These are phyloP conservation scores for Cyberlindnera japonica DNA, from an alignment of 805 yeast genomes.

Conservation along the genomic window DNA sequence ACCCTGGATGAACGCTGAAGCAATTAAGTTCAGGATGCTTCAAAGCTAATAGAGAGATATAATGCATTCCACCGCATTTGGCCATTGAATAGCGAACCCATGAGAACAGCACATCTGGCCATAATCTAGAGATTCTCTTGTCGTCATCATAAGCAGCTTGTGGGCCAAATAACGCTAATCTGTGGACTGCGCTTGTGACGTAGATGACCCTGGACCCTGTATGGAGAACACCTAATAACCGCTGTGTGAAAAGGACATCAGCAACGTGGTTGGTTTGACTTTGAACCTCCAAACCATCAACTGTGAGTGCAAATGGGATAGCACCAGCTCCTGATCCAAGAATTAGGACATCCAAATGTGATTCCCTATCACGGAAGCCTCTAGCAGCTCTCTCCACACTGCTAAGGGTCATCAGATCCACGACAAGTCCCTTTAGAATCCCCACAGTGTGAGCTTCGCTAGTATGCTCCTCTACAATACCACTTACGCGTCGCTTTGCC, in stretches of 20 bases:
- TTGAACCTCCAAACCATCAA: constrained; percentile 73
- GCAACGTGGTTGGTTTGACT: constrained; percentile 75
- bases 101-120: constrained; percentile 68
- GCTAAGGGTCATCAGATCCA: constrained; percentile 47
- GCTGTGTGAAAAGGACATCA: constrained; percentile 66
- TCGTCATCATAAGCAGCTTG: constrained; percentile 1
- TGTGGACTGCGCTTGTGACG: constrained; percentile 62
- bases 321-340: constrained; percentile 84
- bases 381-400: constrained; percentile 48
- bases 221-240: constrained; percentile 43
- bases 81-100: constrained; percentile 78
- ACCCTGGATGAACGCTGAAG: constrained; percentile 76
- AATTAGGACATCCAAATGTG: constrained; percentile 53
- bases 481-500: constrained; percentile 35
- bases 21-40: constrained; percentile 64
- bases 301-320: constrained; percentile 60
- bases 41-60: constrained; percentile 57
- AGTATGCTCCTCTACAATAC: constrained; percentile 10
- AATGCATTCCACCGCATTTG: constrained; percentile 75
- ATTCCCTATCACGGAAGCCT: constrained; percentile 44
- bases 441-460: constrained; percentile 38
- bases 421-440: constrained; percentile 45
- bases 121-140: constrained; percentile 38
- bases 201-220: constrained; percentile 35
- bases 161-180: constrained; percentile 39